Evolutionary conservation across 2,329 filamentous ascomycete species (phyloP).

Genomic region (Xylariaceae sp.): DNA sequence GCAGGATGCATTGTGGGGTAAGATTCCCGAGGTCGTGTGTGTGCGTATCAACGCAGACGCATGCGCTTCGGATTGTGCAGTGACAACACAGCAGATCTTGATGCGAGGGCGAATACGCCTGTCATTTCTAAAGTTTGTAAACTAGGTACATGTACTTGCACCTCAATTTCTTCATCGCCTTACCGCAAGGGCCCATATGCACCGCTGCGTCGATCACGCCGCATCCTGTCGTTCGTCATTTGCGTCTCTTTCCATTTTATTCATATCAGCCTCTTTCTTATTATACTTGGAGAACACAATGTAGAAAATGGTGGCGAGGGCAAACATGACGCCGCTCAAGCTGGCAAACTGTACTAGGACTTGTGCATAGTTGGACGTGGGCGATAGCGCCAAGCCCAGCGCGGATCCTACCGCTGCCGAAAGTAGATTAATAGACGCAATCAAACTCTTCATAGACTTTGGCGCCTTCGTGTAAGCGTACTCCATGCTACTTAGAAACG

Average conservation of each 20-base stretch:
- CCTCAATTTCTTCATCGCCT: no score
- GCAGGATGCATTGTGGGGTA: no score
- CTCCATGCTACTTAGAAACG: constrained; percentile 64
- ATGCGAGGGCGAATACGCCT: no score
- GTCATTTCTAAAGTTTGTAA: no score
- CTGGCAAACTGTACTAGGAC: constrained; percentile 64
- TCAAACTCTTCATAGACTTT: constrained; percentile 61
- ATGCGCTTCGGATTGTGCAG: no score
- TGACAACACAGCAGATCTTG: no score
- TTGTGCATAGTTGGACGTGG: constrained; percentile 57
- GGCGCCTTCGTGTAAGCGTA: constrained; percentile 72
- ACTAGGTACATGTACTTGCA: no score
- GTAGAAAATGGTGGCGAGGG: constrained; percentile 52
- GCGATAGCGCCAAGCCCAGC: constrained; percentile 58
- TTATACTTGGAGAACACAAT: not conserved
- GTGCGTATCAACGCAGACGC: no score
- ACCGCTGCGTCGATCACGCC: not conserved
- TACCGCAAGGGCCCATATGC: no score
- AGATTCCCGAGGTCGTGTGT: no score
- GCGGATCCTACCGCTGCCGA: constrained; percentile 55
- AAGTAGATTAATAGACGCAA: constrained; percentile 55
- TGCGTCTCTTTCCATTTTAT: not conserved
- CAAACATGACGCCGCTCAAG: constrained; percentile 46
- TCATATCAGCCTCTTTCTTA: not conserved
- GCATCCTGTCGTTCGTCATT: not conserved